These are phyloP conservation scores for Suhomyces bribrorum DNA, from an alignment of 1,139 yeast species.

Conservation along the genomic window DNA sequence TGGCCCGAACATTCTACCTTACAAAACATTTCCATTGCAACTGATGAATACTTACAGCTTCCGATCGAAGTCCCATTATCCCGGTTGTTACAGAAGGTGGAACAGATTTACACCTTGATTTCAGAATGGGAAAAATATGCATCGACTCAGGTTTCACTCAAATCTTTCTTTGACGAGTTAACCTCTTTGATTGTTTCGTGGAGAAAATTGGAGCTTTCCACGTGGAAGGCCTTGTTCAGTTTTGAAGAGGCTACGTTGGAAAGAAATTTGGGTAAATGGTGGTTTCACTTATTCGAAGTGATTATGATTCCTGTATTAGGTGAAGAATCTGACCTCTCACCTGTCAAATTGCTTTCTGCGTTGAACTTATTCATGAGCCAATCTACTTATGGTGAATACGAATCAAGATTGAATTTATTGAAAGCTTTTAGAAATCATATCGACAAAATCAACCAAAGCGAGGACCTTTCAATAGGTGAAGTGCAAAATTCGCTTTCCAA, in stretches of 20 bases:
- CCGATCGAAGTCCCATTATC: conserved; percentile 75
- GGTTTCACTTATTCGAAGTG: conserved; percentile 87
- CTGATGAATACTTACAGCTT: conserved; percentile 63
- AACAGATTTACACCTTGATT: conserved; percentile 78
- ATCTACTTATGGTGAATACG: conserved; percentile 74
- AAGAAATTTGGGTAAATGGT: conserved; percentile 71
- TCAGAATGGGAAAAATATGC: conserved; percentile 97
- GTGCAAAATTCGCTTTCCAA: conserved; percentile 54
- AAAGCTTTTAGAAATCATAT: conserved; percentile 62
- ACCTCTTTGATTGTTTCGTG: conserved; percentile 78
- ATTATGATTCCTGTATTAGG: conserved; percentile 52
- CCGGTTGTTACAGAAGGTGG: conserved; percentile 75
- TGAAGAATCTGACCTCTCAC: conserved; percentile 30
- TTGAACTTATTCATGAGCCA: conserved; percentile 75
- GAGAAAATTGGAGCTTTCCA: conserved; percentile 82
- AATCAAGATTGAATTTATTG: conserved; percentile 56
- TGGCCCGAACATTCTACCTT: conserved; percentile 98
- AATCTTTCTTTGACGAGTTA: conserved; percentile 53
- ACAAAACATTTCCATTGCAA: conserved; percentile 63
- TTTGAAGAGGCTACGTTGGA: conserved; percentile 61
- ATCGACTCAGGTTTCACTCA: conserved; percentile 70
- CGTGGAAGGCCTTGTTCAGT: conserved; percentile 79
- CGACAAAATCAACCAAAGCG: conserved; percentile 16
- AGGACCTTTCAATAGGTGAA: conserved; percentile 13
- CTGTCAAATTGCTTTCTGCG: conserved; percentile 58